Evolutionary conservation across 176 grass and related monocot genomes (phyloP), one percentile per base, ranked within the genome.

Genomic region (Avena insularis): DNA sequence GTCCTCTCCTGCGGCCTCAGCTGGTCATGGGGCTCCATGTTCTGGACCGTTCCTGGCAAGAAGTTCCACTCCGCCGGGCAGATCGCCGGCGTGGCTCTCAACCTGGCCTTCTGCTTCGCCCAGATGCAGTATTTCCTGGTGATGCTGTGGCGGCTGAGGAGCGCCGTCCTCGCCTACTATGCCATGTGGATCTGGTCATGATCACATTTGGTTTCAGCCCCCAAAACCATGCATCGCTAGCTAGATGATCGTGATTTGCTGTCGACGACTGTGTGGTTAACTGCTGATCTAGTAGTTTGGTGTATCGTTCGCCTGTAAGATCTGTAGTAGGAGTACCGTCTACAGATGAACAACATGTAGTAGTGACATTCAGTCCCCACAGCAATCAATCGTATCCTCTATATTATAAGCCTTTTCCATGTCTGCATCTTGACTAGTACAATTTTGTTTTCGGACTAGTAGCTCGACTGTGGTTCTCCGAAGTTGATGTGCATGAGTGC

Each of bases 101-200:
- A 69, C 33, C 19, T 85, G 0, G 90, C 48, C 27, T 7, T 91
- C 76, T 88, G 81, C 81, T 91, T 61, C 16, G 81, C n/a, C 5
- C 90, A 91, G 48, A 88, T 91, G 77, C 90, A 85, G 40, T 91
- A 85, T 69, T 91, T 91, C 82, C 68, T 91, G 77, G 77, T 91
- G 60, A 27, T 91, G 77, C 29, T 91, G 27, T 91, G 85, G 59
- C 83, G 90, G 40, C 85, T 91, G 60, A 91, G 87, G 77, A 91
- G 87, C 1, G 81, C 68, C 51, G 15, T 61, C 12, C 59, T 91
- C 21, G 85, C 81, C 0, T 91, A 85, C 85, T 91, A 91, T 20
- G 90, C 85, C 5, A 61, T 91, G 81, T 88, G 85, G 90, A 88
- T 91, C 65, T 91, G 85, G 89, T 91, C 89, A 69, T 91, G 58